phyloP scores from a whole-genome alignment of 2,329 filamentous ascomycete species.

The Drechslera avenae region DNA sequence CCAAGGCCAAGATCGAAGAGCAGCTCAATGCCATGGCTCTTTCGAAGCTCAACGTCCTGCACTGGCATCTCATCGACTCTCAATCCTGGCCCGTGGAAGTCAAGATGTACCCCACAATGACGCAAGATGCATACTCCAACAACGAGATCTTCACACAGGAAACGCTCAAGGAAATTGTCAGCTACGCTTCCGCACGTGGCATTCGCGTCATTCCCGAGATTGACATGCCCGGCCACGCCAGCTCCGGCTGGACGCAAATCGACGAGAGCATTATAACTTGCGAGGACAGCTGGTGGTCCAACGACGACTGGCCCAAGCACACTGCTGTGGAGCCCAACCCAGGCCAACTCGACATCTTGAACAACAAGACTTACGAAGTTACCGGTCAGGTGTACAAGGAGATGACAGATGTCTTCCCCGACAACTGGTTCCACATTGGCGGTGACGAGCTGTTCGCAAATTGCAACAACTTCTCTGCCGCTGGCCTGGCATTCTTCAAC shows the following conservation, averaged over 20 bases:
- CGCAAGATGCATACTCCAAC: constrained; percentile 59
- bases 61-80: constrained; percentile 62
- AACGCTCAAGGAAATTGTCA: constrained; percentile 53
- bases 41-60: constrained; percentile 62
- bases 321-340: constrained; percentile 63
- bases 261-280: constrained; percentile 63
- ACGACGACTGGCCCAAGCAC: constrained; percentile 60
- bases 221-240: constrained; percentile 65
- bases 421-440: constrained; percentile 62
- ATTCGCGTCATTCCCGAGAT: constrained; percentile 67
- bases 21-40: constrained; percentile 62
- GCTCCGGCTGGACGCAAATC: constrained; percentile 61
- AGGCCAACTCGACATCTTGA: constrained; percentile 61
- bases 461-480: constrained; percentile 63
- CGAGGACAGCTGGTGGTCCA: constrained; percentile 64
- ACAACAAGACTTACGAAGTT: constrained; percentile 61
- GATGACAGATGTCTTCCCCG: constrained; percentile 56
- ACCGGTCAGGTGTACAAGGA: constrained; percentile 61
- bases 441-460: constrained; percentile 61
- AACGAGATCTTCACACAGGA: constrained; percentile 54
- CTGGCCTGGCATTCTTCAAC: constrained; percentile 57
- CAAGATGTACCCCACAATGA: constrained; percentile 57
- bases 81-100: constrained; percentile 63
- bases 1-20: constrained; percentile 57
- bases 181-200: constrained; percentile 59